Conservation (phyloP, 441 rosid genomes). For the Erysimum cheiri region DNA sequence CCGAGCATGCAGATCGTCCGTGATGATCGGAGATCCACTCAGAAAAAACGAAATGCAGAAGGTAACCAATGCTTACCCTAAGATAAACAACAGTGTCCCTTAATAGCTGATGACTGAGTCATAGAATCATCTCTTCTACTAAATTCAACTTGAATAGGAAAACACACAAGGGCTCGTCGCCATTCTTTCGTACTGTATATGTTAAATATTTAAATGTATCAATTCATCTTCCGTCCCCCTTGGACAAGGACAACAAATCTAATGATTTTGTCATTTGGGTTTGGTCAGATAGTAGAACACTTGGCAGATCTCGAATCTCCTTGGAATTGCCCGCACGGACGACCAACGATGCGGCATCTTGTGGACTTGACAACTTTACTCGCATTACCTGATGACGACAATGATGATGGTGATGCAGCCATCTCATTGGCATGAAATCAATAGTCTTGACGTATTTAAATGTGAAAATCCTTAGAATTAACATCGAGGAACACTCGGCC, state of each 20-base stretch:
- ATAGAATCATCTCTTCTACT: neutral
- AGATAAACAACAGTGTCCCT: slow-evolving; percentile 6
- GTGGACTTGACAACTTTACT: slow-evolving; percentile 69
- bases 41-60: slow-evolving; percentile 86
- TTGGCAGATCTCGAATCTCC: slow-evolving; percentile 86
- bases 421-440: slow-evolving; percentile 24
- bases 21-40: slow-evolving; percentile 91
- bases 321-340: slow-evolving; percentile 98
- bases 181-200: neutral
- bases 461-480: neutral
- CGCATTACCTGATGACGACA: slow-evolving; percentile 44
- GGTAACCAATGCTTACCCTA: slow-evolving; percentile 51
- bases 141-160: neutral
- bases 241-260: neutral
- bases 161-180: neutral
- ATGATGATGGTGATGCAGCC: slow-evolving; percentile 27
- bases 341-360: slow-evolving; percentile 98
- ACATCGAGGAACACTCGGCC: slow-evolving; percentile 5
- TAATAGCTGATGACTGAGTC: slow-evolving; percentile 9
- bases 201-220: slow-evolving; percentile 1
- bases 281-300: slow-evolving; percentile 75
- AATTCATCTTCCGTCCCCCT: neutral
- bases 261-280: neutral
- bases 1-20: slow-evolving; percentile 90
- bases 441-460: slow-evolving; percentile 7